Base-by-base conservation (phyloP, 1,284 basidiomycete genomes). In the Heterobasidion irregulare region DNA sequence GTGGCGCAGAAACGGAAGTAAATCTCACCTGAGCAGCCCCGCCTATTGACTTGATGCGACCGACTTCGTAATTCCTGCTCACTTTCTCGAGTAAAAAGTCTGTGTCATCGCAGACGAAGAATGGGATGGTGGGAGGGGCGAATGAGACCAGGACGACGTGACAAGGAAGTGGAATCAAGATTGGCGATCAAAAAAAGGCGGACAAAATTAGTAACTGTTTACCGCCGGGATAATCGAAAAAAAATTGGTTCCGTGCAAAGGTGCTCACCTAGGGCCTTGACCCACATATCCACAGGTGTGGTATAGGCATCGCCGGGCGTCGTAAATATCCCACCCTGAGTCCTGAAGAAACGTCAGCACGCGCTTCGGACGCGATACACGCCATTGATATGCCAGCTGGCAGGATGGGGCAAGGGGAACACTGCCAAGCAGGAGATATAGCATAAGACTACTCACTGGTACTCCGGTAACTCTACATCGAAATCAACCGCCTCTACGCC, bases 211-310 rank as follows among this genome's bases (percentile, higher is more conserved):
- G 53, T 43, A 38, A 53, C 53, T 57, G 41, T 62, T 6, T 41
- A 41, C 38, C 38, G 38, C 38, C 38, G 46, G 26, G 26, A 26
- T 5, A 26, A 47, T 47, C 10, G 18, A 32, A 47, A 47, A 26
- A 26, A 26, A 26, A 6, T 26, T 47, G 46, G 16, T 47, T 47
- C 46, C 46, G 46, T 19, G 10, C 46, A 47, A 47, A 47, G 18
- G 18, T 9, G 73, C 84, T 70, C 65, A 91, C 87, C 88, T 54
- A 92, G 78, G 9, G 78, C 86, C 68, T 88, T 88, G 53, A 90
- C 79, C 86, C 89, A 91, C 86, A 92, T 89, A 63, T 91, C 88
- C 38, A 91, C 79, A 1, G 89, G 89, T 4, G 86, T 88, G 35
- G 87, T 91, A 65, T 87, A 89, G 32, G 86, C 86, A 70, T 91